These are phyloP conservation scores for Tuber magnatum DNA, from an alignment of 495 filamentous ascomycete genomes.

Conservation along the genomic window DNA sequence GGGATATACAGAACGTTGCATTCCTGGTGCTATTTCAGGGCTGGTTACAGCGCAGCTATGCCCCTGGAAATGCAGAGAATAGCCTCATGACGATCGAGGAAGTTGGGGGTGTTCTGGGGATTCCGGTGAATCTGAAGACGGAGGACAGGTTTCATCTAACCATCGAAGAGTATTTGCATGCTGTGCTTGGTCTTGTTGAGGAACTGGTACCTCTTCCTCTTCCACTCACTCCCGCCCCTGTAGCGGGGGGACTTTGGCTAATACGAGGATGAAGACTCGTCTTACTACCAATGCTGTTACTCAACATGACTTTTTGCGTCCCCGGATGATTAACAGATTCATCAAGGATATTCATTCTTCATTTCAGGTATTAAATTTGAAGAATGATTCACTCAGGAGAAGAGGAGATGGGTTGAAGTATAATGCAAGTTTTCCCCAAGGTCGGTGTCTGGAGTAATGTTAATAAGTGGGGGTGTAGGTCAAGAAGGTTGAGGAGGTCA, in stretches of 20 bases:
- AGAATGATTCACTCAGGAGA: conserved; percentile 85
- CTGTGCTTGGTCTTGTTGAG: conserved; percentile 76
- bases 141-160: conserved; percentile 86
- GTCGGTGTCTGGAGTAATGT: neutral
- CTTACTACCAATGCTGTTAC: conserved; percentile 96
- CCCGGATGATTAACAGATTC: conserved; percentile 78
- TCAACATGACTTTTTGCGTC: conserved; percentile 74
- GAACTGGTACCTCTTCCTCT: conserved; percentile 57
- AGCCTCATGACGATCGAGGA: conserved; percentile 79
- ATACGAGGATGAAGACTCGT: conserved; percentile 51
- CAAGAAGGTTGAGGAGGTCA: conserved; percentile 97
- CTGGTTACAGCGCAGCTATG: conserved; percentile 35
- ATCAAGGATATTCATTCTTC: conserved; percentile 92
- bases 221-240: conserved; percentile 10
- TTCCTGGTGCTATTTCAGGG: conserved; percentile 35
- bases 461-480: conserved; percentile 46
- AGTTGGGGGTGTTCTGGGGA: conserved; percentile 67
- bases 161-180: conserved; percentile 91
- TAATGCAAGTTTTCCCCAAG: conserved; percentile 53
- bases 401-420: conserved; percentile 93
- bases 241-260: neutral
- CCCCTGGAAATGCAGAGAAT: conserved; percentile 30
- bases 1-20: conserved; percentile 69
- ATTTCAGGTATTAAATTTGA: conserved; percentile 93
- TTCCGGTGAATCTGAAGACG: conserved; percentile 92